A percentile compares a stretch with the other conserved stretches of the same genome.
Conservation (phyloP, 1,284 basidiomycete species). For the Marasmius sp. region DNA sequence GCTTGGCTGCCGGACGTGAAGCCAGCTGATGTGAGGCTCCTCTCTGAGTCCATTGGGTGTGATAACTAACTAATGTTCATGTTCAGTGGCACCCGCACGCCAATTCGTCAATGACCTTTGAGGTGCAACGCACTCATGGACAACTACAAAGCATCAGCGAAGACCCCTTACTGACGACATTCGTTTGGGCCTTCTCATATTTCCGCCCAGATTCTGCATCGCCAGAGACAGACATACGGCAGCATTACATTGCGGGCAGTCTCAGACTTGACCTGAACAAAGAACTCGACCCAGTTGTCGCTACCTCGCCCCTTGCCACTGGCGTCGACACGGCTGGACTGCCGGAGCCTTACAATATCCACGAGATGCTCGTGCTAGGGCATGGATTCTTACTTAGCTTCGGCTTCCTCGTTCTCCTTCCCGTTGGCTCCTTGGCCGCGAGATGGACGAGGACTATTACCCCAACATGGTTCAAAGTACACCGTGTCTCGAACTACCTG, state of each 20-base stretch:
- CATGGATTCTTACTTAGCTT: constrained; percentile 54
- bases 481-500: constrained; percentile 47
- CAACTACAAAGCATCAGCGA: constrained; percentile 24
- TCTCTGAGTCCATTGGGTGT: not conserved
- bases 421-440: constrained; percentile 56
- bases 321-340: not conserved
- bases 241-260: constrained; percentile 48
- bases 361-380: constrained; percentile 46
- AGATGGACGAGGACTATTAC: constrained; percentile 60
- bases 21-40: constrained; percentile 26
- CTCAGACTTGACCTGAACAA: constrained; percentile 47
- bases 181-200: constrained; percentile 60
- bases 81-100: constrained; percentile 29
- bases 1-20: constrained; percentile 34
- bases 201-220: constrained; percentile 39
- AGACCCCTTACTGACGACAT: constrained; percentile 25
- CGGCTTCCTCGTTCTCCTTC: constrained; percentile 63
- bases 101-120: constrained; percentile 37
- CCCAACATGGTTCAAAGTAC: constrained; percentile 57
- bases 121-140: constrained; percentile 37
- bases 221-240: constrained; percentile 36
- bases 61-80: not conserved
- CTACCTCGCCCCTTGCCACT: not conserved
- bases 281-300: constrained; percentile 19
- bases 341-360: constrained; percentile 19